Conservation (phyloP, 2,329 filamentous ascomycete species). For the Biscogniauxia sp. region DNA sequence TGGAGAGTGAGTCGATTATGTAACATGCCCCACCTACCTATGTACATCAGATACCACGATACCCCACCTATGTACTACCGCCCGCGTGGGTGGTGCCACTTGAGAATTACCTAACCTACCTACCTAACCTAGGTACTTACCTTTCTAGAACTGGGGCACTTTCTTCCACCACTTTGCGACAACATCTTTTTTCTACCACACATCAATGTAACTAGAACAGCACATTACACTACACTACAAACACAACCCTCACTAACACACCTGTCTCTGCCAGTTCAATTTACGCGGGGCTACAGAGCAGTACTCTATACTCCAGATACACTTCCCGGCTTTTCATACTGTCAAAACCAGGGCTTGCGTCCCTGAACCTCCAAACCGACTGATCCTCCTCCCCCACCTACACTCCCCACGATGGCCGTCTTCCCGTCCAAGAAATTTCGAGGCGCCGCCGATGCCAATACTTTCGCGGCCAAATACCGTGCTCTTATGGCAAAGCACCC, state of each 20-base stretch:
- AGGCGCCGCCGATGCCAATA: constrained; percentile 61
- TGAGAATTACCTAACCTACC: too few relatives aligned
- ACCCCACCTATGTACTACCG: not conserved
- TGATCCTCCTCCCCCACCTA: not conserved
- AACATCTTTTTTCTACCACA: not conserved
- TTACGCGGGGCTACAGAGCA: too few relatives aligned
- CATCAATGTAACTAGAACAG: too few relatives aligned
- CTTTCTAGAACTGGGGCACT: too few relatives aligned
- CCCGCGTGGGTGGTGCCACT: not conserved
- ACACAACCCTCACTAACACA: not conserved
- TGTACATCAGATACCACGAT: not conserved
- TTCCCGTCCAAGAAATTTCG: constrained; percentile 73
- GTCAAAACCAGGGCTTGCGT: too few relatives aligned
- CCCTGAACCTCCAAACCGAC: too few relatives aligned
- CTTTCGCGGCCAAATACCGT: constrained; percentile 75
- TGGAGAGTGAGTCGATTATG: not conserved
- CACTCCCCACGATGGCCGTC: constrained; percentile 48
- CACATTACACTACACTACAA: not conserved
- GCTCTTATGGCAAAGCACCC: constrained; percentile 72
- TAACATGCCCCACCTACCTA: not conserved
- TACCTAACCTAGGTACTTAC: too few relatives aligned
- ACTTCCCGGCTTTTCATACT: too few relatives aligned
- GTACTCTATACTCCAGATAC: not conserved
- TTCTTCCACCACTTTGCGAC: not conserved
- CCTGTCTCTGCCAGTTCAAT: not conserved